Percentiles rank a stretch among this genome's conserved stretches.
These are phyloP conservation scores for Pythium phragmiticola DNA, from an alignment of 352 stramenopile genomes.

Conservation along the genomic window DNA sequence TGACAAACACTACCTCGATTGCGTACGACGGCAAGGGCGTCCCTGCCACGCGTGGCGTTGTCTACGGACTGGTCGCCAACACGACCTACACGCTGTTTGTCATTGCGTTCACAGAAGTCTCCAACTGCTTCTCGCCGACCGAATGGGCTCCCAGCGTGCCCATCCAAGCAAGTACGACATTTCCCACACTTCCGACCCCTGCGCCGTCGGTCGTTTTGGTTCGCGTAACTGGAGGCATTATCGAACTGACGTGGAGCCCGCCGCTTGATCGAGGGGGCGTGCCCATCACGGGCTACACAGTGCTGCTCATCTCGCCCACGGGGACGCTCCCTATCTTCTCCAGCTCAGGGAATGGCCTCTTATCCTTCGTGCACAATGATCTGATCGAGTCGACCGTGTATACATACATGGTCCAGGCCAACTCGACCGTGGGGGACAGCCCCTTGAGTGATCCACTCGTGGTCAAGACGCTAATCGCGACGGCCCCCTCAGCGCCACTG, in stretches of 20 bases:
- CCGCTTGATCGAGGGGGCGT: conserved; percentile 27
- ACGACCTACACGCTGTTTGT: conserved; percentile 29
- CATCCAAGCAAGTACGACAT: conserved; percentile 13
- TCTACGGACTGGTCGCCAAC: conserved; percentile 26
- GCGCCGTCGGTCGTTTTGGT: conserved; percentile 13
- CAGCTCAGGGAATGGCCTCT: conserved; percentile 19
- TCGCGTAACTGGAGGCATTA: conserved; percentile 25
- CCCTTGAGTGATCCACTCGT: conserved; percentile 30
- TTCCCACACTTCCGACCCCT: conserved; percentile 23
- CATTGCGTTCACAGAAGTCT: conserved; percentile 25
- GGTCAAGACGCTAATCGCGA: conserved; percentile 39
- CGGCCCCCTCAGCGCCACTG: conserved; percentile 43
- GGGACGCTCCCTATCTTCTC: conserved; percentile 26
- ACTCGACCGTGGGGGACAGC: conserved; percentile 38
- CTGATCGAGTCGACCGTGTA: conserved; percentile 51
- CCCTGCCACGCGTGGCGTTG: background rate
- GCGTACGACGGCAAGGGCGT: conserved; percentile 47
- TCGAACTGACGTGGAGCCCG: conserved; percentile 28
- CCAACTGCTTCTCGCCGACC: conserved; percentile 25
- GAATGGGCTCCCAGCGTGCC: conserved; percentile 8
- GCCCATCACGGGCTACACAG: conserved; percentile 24
- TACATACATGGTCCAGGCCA: conserved; percentile 39
- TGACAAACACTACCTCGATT: conserved; percentile 15
- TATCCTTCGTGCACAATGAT: conserved; percentile 43
- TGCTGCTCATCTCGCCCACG: conserved; percentile 14